Base-by-base conservation (phyloP, 345 rosid genomes). In the Geranium brycei region DNA sequence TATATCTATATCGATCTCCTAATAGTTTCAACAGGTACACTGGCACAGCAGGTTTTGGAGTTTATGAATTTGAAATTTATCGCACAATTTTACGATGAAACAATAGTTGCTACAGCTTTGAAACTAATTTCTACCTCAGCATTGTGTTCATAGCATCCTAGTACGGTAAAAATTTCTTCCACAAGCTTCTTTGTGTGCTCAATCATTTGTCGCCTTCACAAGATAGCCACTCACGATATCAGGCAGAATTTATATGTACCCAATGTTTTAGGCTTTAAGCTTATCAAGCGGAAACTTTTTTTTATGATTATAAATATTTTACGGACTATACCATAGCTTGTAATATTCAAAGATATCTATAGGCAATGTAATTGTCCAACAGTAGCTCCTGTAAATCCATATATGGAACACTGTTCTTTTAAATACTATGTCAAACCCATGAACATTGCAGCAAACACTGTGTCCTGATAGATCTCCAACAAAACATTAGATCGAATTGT, bases 331-430 rank as follows among this genome's bases (percentile, higher is more conserved):
- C 97, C 96, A 82, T 90, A 93, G 82, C 99, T 93, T 58, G 99
- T 93, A 65, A 93, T 95, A 64, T 97, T 93, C 53, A 97, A 93
- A 35, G 97, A 93, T 76, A 93, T 93, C 81, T 88, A 95, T 40
- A 90, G 62, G 75, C 99, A 93, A 10, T 97, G 99, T 66, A 90
- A 82, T 76, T 90, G 97, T 74, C 82, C 96, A 76, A 82, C 71
- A 72, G 95, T 90, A 73, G 97, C 97, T 73, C 97, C 99, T 2
- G 99, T 93, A 77, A 93, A 93, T 64, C 99, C 99, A 70, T 90
- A 93, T 1, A 90, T 97, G 60, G 99, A 90, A 80, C 28, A 23
- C 28, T 23, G 28, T 23, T 23, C 28, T 23, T 1, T 0, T 23
- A 23, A 23, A 23, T 23, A 23, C 28, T 23, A 23, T 23, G 28